A percentile compares a stretch with the other conserved stretches of the same genome.
These are phyloP conservation scores for Trametes cingulata DNA, from an alignment of 768 basidiomycete genomes.

Conservation along the genomic window DNA sequence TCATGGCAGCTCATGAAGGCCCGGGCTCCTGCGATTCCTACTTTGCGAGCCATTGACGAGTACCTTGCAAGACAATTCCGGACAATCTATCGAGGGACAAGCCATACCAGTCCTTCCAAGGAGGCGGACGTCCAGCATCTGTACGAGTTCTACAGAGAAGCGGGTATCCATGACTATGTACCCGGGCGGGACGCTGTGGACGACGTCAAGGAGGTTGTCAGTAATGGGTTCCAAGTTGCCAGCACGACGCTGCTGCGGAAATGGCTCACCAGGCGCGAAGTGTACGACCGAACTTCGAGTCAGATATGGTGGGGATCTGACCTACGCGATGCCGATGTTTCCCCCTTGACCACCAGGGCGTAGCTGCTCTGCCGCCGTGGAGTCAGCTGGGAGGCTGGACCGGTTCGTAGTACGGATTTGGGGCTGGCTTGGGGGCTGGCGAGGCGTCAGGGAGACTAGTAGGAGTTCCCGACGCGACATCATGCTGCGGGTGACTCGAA, in stretches of 20 bases:
- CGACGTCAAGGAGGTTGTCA: not conserved
- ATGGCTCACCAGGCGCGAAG: not conserved
- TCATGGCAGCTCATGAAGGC: conserved; percentile 17
- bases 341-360: no score
- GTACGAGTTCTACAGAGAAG: not conserved
- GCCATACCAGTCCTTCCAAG: not conserved
- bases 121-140: not conserved
- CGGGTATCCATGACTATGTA: not conserved
- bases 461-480: no score
- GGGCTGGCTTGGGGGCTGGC: no score
- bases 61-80: not conserved
- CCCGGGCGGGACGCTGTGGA: not conserved
- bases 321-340: no score
- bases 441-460: no score
- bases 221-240: not conserved
- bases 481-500: no score
- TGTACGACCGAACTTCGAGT: no score
- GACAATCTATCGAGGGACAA: not conserved
- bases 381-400: no score
- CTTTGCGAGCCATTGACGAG: not conserved
- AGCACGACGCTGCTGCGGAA: not conserved
- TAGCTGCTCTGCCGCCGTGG: no score
- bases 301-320: no score
- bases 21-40: not conserved
- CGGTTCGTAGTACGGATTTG: no score